Base-by-base conservation (phyloP, 1,139 yeast genomes). In the Geotrichum phurueaensis region DNA sequence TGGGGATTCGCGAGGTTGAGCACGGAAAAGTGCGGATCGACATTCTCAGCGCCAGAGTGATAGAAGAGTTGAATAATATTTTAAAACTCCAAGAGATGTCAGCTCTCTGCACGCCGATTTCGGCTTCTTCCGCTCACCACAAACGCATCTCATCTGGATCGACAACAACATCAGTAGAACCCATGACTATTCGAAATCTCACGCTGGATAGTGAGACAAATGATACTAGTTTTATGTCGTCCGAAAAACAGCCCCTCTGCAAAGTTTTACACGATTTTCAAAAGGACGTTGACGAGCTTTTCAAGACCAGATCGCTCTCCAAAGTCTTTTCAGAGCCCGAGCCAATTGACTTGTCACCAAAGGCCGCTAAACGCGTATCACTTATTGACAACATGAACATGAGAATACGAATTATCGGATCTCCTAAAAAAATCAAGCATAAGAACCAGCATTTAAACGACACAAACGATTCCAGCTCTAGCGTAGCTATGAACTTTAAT, bases 21-120 rank as follows among this genome's bases (percentile, higher is more conserved):
- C 43, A 77, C 20, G 69, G 69, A 2, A 79, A 79, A 5, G 78
- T 78, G 2, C 80, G 86, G 65, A 80, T 86, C 59, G 97, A 90
- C 73, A 77, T 88, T 15, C 75, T 90, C 61, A 86, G 95, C 70
- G 94, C 95, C 2, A 77, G 95, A 66, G 86, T 89, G 1, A 81
- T 89, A 51, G 89, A 87, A 66, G 96, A 90, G 70, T 81, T 89
- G 23, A 81, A 79, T 48, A 58, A 63, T n/a, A 65, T 69, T 29
- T 57, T 71, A 50, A 64, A 67, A 54, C 49, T 54, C 51, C 66
- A 61, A 15, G 61, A 59, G 25, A 33, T 49, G 22, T 15, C 23
- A 1, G 29, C 39, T 27, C 33, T 23, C 15, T 53, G 31, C 31
- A 27, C 36, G 23, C 36, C 25, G 23, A 47, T 36, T 6, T 54